Percentiles rank a stretch among this genome's conserved stretches.
phyloP scores from a whole-genome alignment of 176 grass and related monocot genomes.

The Alloteropsis semialata region DNA sequence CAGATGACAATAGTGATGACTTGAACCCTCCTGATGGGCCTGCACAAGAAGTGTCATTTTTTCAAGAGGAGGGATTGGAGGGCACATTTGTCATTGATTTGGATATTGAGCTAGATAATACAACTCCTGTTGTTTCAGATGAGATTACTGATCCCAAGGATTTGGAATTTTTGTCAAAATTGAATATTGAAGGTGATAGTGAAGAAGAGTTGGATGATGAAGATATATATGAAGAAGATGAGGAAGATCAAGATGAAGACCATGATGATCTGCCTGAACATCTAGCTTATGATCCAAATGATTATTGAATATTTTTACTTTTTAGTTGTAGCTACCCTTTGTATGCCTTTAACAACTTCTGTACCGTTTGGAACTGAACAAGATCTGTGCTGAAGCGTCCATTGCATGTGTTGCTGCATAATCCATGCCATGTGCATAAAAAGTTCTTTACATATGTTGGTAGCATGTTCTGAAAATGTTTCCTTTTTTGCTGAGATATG shows the following conservation, averaged over 20 bases:
- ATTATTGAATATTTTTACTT: neutral
- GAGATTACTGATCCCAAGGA: neutral
- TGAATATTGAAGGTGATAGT: neutral
- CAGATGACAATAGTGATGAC: neutral
- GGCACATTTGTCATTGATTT: neutral
- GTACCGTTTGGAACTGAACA: neutral
- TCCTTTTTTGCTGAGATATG: neutral
- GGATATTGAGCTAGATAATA: neutral
- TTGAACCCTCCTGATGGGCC: neutral
- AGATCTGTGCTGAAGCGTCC: neutral
- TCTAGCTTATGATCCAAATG: neutral
- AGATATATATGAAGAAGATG: neutral
- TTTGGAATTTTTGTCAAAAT: neutral
- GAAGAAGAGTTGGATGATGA: neutral
- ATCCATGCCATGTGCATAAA: neutral
- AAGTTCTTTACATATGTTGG: neutral
- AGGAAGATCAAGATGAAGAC: neutral
- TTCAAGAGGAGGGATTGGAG: slow-evolving; percentile 6
- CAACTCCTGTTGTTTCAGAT: neutral
- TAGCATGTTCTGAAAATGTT: neutral
- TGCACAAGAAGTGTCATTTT: neutral
- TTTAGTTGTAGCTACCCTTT: neutral
- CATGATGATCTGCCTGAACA: neutral
- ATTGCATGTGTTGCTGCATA: neutral
- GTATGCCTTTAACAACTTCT: neutral